Conservation (phyloP, 257 asterid species). For the Solanum okadae region DNA sequence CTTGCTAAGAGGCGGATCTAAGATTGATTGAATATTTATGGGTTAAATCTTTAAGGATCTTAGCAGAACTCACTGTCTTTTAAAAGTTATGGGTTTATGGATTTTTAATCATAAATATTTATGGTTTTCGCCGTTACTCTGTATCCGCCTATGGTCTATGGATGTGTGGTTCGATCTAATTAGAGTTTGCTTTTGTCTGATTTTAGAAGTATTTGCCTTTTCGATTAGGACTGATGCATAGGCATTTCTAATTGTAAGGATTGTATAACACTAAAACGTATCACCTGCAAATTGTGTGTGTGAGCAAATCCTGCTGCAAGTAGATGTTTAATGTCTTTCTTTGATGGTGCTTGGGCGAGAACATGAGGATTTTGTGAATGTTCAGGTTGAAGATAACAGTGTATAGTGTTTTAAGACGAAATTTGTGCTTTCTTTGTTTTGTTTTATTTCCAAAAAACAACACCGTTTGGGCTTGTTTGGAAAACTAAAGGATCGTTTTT, state of each 20-base stretch:
- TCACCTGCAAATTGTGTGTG: background rate
- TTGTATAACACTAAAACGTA: background rate
- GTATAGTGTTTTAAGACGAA: background rate
- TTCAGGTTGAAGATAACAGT: background rate
- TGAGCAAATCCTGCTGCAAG: background rate
- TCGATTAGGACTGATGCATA: background rate
- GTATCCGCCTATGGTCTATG: background rate
- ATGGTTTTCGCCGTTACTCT: background rate
- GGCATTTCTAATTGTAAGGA: background rate
- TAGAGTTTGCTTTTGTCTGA: background rate
- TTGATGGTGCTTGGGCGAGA: background rate
- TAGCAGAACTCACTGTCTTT: no score
- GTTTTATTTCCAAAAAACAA: background rate
- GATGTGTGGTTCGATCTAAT: background rate
- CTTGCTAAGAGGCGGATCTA: background rate
- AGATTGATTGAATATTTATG: background rate
- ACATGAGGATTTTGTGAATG: background rate
- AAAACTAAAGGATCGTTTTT: background rate
- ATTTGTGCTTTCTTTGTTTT: background rate
- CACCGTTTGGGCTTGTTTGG: background rate
- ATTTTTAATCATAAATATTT: background rate
- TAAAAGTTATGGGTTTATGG: background rate
- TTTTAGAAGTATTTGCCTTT: background rate
- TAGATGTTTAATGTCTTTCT: background rate
- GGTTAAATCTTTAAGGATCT: background rate